Evolutionary conservation across 192 early-diverging fungal genomes (phyloP).

Genomic region (Spinellus fusiger): DNA sequence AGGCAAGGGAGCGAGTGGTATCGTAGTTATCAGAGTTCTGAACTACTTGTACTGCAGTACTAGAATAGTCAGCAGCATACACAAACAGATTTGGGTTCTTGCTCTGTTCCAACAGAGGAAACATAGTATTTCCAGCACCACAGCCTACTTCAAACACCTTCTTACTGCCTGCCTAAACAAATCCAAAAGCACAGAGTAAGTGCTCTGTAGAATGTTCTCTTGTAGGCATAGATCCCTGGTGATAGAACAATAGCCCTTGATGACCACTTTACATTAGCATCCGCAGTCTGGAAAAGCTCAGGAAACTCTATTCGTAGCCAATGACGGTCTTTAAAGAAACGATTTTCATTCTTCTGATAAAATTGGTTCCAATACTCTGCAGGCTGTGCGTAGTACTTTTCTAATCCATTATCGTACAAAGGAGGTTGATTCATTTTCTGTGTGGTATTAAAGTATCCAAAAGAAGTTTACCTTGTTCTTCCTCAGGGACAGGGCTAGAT

Average conservation of each 20-base stretch:
- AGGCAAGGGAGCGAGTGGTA: conserved; percentile 65
- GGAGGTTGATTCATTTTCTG: not conserved
- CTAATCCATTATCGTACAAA: conserved; percentile 2
- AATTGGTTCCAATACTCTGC: conserved; percentile 73
- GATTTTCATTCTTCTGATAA: conserved; percentile 77
- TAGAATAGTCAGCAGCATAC: conserved; percentile 92
- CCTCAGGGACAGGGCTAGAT: conserved; percentile 59
- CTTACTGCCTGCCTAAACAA: conserved; percentile 42
- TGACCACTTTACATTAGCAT: conserved; percentile 33
- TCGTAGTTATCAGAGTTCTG: conserved; percentile 73
- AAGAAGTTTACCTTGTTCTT: conserved; percentile 38
- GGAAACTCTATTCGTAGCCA: conserved; percentile 94
- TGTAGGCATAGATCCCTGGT: not conserved
- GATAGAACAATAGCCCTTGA: not conserved
- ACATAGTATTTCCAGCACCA: conserved; percentile 95
- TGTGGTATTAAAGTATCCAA: not conserved
- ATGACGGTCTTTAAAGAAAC: conserved; percentile 96
- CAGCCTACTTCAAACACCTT: conserved; percentile 92
- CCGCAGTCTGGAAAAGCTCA: conserved; percentile 62
- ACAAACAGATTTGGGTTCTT: conserved; percentile 74
- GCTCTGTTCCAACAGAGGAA: conserved; percentile 78
- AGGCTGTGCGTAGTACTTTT: conserved; percentile 41
- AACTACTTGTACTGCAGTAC: conserved; percentile 89
- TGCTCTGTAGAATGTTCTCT: not conserved
- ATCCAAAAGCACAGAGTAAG: conserved; percentile 17